These are phyloP conservation scores for Saussurea involucrata DNA, from an alignment of 129 eudicot species.

Conservation along the genomic window DNA sequence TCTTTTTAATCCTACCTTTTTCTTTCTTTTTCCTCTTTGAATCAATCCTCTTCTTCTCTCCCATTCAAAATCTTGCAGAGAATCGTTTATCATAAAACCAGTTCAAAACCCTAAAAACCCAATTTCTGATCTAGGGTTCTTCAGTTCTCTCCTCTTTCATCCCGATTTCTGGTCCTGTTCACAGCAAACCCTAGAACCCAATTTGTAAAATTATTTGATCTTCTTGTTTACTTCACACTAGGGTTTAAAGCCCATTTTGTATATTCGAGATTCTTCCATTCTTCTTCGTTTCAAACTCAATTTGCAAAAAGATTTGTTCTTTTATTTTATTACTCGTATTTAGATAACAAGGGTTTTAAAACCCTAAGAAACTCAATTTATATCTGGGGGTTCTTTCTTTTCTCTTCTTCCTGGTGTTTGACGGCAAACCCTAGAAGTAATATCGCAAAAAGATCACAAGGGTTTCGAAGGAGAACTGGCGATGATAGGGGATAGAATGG, in stretches of 20 bases:
- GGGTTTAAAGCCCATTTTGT: background rate
- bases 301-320: background rate
- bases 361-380: background rate
- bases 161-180: background rate
- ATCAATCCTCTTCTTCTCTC: constrained; percentile 6
- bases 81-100: background rate
- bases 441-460: background rate
- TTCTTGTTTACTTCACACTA: background rate
- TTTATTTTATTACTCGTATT: background rate
- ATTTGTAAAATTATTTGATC: background rate
- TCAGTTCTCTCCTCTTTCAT: background rate
- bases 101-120: background rate
- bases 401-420: background rate
- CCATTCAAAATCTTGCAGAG: constrained; percentile 12
- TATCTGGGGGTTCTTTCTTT: background rate
- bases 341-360: background rate
- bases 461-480: background rate
- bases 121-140: background rate
- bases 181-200: constrained; percentile 1
- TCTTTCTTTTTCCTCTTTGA: constrained; percentile 1
- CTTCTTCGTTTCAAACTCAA: background rate
- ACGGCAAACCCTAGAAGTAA: background rate
- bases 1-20: constrained; percentile 11
- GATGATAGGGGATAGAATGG: constrained; percentile 56
- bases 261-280: background rate